phyloP scores from a whole-genome alignment of 352 stramenopile species.

The Phytophthora boehmeriae region DNA sequence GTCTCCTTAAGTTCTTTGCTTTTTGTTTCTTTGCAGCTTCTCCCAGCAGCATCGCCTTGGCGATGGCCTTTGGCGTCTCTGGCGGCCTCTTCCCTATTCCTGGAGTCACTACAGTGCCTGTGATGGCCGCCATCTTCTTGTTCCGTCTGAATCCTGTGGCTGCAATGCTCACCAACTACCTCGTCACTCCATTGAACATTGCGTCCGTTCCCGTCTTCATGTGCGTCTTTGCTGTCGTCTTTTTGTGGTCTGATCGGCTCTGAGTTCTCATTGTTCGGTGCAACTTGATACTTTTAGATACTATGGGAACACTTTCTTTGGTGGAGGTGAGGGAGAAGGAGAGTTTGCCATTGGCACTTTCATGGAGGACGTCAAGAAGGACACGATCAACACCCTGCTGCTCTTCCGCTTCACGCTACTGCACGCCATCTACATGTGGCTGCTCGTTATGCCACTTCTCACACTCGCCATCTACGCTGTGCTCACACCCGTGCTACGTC shows the following conservation, averaged over 20 bases:
- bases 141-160: slow-evolving; percentile 83
- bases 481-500: slow-evolving; percentile 66
- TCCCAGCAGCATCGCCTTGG: slow-evolving; percentile 70
- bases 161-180: slow-evolving; percentile 86
- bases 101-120: slow-evolving; percentile 70
- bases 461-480: slow-evolving; percentile 69
- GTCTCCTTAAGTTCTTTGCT: slow-evolving; percentile 4
- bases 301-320: slow-evolving; percentile 63
- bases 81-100: slow-evolving; percentile 83
- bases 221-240: slow-evolving; percentile 34
- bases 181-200: slow-evolving; percentile 82
- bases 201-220: slow-evolving; percentile 80
- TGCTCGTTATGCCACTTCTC: slow-evolving; percentile 65
- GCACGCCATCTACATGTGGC: slow-evolving; percentile 83
- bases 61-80: slow-evolving; percentile 81
- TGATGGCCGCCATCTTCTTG: slow-evolving; percentile 79
- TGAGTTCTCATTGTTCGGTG: slow-evolving; percentile 1
- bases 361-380: slow-evolving; percentile 73
- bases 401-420: slow-evolving; percentile 83
- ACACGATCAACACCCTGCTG: slow-evolving; percentile 76
- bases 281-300: slow-evolving; percentile 36
- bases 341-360: slow-evolving; percentile 77
- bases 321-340: slow-evolving; percentile 41
- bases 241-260: neutral
- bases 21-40: slow-evolving; percentile 50